Conservation (phyloP, 2,329 filamentous ascomycete genomes). For the Mycogone perniciosa region DNA sequence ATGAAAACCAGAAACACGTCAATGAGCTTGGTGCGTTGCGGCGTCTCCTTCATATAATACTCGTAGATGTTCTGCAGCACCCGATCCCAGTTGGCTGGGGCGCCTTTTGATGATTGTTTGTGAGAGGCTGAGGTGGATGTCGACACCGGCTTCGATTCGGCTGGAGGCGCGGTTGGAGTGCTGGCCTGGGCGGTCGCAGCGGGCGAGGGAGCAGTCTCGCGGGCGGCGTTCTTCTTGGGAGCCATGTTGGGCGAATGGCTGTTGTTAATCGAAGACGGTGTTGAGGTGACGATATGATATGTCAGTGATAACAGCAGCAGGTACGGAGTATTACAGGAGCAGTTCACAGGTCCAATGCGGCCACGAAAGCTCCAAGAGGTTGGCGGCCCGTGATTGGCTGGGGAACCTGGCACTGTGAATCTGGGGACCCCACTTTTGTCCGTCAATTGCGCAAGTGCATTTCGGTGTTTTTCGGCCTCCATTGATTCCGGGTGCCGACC, state of each 20-base stretch:
- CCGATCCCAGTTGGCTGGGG: slow-evolving; percentile 41
- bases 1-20: slow-evolving; percentile 89
- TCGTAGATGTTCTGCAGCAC: slow-evolving; percentile 66
- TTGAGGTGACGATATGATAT: neutral
- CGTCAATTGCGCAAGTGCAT: slow-evolving; percentile 14
- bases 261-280: neutral
- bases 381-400: slow-evolving; percentile 26
- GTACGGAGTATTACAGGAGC: no score
- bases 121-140: neutral
- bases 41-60: slow-evolving; percentile 73
- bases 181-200: slow-evolving; percentile 25
- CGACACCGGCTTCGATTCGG: slow-evolving; percentile 14
- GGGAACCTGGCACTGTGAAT: neutral
- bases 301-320: no score
- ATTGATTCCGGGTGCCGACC: slow-evolving; percentile 14
- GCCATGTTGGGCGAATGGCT: slow-evolving; percentile 34
- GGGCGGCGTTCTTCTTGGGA: slow-evolving; percentile 41
- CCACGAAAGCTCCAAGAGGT: slow-evolving; percentile 33
- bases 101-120: neutral
- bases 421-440: slow-evolving; percentile 12
- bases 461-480: slow-evolving; percentile 1
- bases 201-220: slow-evolving; percentile 28
- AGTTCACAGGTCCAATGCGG: slow-evolving; percentile 17
- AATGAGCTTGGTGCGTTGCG: slow-evolving; percentile 85
- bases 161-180: slow-evolving; percentile 21